Base-by-base conservation (phyloP, 768 basidiomycete genomes). In the Panus rudis region DNA sequence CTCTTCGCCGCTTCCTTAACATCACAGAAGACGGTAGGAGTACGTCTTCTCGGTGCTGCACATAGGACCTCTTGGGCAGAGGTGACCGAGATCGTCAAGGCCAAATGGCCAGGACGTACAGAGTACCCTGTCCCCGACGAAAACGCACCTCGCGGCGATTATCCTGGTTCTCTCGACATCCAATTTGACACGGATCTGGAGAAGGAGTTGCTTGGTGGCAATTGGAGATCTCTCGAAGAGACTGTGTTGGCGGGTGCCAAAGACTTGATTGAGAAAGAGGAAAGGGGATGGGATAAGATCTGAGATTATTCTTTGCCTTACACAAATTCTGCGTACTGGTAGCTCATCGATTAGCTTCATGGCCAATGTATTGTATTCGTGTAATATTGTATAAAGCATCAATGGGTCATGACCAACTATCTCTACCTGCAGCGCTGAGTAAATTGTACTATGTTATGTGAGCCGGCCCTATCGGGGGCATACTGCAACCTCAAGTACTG, bases 281-380 rank as follows among this genome's bases (percentile, higher is more conserved):
- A 43, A 26, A 61, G 47, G 54, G 58, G 30, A 43, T 41, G 40
- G 40, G 40, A 41, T 20, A 50, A 31, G 42, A 30, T 30, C 16
- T 30, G 28, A 30, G n/a, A n/a, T n/a, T n/a, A n/a, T n/a, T n/a
- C n/a, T n/a, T n/a, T n/a, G n/a, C n/a, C n/a, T n/a, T n/a, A n/a
- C n/a, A n/a, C n/a, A n/a, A n/a, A n/a, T n/a, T n/a, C n/a, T n/a
- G n/a, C n/a, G n/a, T n/a, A n/a, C n/a, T n/a, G n/a, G n/a, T n/a
- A n/a, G n/a, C n/a, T n/a, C n/a, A n/a, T n/a, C n/a, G n/a, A n/a
- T n/a, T n/a, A n/a, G n/a, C n/a, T n/a, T n/a, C n/a, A n/a, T n/a
- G n/a, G n/a, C n/a, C n/a, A n/a, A n/a, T n/a, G n/a, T n/a, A n/a
- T n/a, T n/a, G n/a, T n/a, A n/a, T n/a, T n/a, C n/a, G n/a, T n/a